Evolutionary conservation across 2,329 filamentous ascomycete species (phyloP).

Genomic region (Aspergillus amoenus): DNA sequence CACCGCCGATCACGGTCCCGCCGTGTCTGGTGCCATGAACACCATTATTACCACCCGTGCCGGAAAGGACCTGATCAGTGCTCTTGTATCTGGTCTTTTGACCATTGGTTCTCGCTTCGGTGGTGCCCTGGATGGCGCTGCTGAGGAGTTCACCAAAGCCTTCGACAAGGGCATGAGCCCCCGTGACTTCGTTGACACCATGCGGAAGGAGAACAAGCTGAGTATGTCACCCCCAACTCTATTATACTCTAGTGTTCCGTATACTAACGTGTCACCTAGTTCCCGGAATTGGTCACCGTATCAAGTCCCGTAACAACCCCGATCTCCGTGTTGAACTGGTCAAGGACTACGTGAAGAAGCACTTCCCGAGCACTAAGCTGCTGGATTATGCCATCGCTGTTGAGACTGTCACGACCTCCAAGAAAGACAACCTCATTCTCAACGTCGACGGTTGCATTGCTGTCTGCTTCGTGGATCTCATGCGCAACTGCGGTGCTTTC

Average conservation of each 20-base stretch:
- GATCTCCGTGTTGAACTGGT: slow-evolving; percentile 99
- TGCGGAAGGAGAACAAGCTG: slow-evolving; percentile 99
- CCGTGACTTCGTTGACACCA: slow-evolving; percentile 97
- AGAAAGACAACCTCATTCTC: slow-evolving; percentile 99
- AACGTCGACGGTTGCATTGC: slow-evolving; percentile 98
- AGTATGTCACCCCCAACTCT: slow-evolving; percentile 53
- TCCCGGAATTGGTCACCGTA: slow-evolving; percentile 96
- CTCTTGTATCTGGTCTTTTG: slow-evolving; percentile 91
- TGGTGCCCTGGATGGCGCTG: slow-evolving; percentile 95
- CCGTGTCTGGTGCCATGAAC: slow-evolving; percentile 99
- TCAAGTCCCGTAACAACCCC: slow-evolving; percentile 99
- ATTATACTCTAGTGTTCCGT: background rate
- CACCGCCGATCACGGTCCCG: slow-evolving; percentile 97
- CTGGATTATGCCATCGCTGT: slow-evolving; percentile 98
- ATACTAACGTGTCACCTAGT: slow-evolving; percentile 50
- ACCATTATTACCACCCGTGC: slow-evolving; percentile 99
- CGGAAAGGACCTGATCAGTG: slow-evolving; percentile 96
- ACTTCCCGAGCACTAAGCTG: slow-evolving; percentile 97
- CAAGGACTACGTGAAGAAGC: slow-evolving; percentile 96
- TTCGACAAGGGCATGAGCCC: slow-evolving; percentile 98
- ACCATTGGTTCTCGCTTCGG: slow-evolving; percentile 98
- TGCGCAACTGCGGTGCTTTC: slow-evolving; percentile 98
- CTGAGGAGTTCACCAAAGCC: slow-evolving; percentile 97
- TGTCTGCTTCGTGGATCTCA: slow-evolving; percentile 96
- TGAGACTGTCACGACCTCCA: slow-evolving; percentile 96